A percentile compares a stretch with the other conserved stretches of the same genome.
Conservation (phyloP, 2,329 filamentous ascomycete species). For the Dryadomyces quercivorus region DNA sequence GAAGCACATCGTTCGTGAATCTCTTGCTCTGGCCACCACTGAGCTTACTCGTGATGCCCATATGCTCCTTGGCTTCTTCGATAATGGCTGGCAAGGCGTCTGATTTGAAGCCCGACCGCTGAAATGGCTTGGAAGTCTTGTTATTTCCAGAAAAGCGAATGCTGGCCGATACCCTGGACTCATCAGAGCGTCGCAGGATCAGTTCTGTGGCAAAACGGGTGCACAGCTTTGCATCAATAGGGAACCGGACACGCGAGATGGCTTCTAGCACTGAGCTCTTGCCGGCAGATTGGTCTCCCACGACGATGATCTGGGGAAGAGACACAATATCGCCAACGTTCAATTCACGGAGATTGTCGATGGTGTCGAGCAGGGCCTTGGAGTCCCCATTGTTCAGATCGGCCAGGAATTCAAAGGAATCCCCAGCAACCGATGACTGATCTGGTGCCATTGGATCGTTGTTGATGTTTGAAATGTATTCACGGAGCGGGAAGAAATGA, state of each 20-base stretch:
- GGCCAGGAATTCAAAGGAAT: neutral
- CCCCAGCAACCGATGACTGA: too few species aligned
- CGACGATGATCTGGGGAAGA: slow-evolving; percentile 40
- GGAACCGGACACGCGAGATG: slow-evolving; percentile 49
- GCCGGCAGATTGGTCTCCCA: slow-evolving; percentile 48
- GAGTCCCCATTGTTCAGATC: slow-evolving; percentile 15
- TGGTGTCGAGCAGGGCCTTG: slow-evolving; percentile 24
- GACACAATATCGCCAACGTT: slow-evolving; percentile 25
- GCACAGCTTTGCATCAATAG: slow-evolving; percentile 43
- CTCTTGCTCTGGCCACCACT: neutral
- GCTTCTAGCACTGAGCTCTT: slow-evolving; percentile 56
- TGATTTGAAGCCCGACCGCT: slow-evolving; percentile 2
- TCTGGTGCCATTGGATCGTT: too few species aligned
- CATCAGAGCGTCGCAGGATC: slow-evolving; percentile 34
- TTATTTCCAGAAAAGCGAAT: slow-evolving; percentile 21
- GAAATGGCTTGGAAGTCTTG: slow-evolving; percentile 3
- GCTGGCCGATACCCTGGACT: slow-evolving; percentile 22
- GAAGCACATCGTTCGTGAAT: slow-evolving; percentile 35
- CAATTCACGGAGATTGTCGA: slow-evolving; percentile 24
- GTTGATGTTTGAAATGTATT: too few species aligned
- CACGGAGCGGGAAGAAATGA: too few species aligned
- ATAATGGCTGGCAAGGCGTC: slow-evolving; percentile 22
- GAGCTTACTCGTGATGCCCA: slow-evolving; percentile 32
- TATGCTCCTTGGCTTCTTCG: slow-evolving; percentile 27
- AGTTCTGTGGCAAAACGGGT: slow-evolving; percentile 53